Evolutionary conservation across 495 filamentous ascomycete genomes (phyloP), one percentile per base, ranked within the genome.

Genomic region (Tuber borchii): DNA sequence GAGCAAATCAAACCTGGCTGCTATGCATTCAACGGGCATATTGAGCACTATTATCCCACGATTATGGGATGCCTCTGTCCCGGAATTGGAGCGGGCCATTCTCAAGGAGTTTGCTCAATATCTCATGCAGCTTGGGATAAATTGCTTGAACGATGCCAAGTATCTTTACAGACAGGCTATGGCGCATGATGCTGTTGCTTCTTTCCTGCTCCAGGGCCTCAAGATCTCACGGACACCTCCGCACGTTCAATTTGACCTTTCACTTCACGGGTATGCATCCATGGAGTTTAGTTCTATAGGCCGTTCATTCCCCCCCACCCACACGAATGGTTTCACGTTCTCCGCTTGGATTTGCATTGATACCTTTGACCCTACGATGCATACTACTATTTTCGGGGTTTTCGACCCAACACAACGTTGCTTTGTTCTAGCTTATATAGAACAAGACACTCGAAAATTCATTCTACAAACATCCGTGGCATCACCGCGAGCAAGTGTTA

Each of bases 381-480:
- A 98, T 84, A 97, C 95, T 1, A 99, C 95, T 5, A 87, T 99
- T 10, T 99, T 99, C 84, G 95, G 95, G 6, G 93, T 94, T 17
- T 98, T 97, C 83, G 95, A 99, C 85, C 86, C 91, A 0, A 93
- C 89, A 26, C 95, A 99, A 81, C 93, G 92, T 1, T 99, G 96
- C 84, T 99, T 99, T 78, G 86, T 98, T 45, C 89, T 99, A 68
- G 92, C 91, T 37, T 99, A 98, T 82, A 88, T 99, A 39, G 95
- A 99, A 83, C 93, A 91, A 81, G 94, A 98, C 82, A 96, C 93
- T n/a, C 90, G 88, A 42, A 94, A 97, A 82, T 93, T 99, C 78
- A 98, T 99, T 81, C 86, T 99, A 37, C 95, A 99, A 83, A 98
- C 95, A 46, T 97, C 96, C 19, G 91, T 98, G 72, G 93, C 89